Evolutionary conservation across 495 filamentous ascomycete genomes (phyloP).

Genomic region (Cudoniella acicularis): DNA sequence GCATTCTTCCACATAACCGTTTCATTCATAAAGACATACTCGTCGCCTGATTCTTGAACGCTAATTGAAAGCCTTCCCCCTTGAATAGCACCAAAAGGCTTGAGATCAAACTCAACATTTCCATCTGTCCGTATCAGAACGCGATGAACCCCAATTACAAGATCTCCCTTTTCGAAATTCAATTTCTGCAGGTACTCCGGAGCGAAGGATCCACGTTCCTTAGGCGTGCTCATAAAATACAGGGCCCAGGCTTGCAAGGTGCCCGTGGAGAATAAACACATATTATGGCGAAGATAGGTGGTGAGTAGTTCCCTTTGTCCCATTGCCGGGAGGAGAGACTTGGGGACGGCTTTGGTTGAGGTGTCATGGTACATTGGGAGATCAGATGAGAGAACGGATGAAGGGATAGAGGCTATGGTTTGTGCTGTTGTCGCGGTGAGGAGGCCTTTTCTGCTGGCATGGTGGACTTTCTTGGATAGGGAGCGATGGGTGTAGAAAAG

Average conservation of each 20-base stretch:
- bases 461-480: neutral
- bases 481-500: neutral
- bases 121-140: neutral
- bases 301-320: neutral
- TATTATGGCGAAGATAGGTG: neutral
- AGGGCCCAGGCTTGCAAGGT: neutral
- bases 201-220: neutral
- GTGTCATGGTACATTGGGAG: neutral
- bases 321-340: neutral
- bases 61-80: neutral
- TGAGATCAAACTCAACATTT: slow-evolving; percentile 4
- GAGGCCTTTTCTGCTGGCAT: neutral
- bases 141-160: neutral
- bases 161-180: neutral
- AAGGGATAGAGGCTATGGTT: neutral
- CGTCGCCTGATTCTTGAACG: neutral
- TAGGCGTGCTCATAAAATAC: neutral
- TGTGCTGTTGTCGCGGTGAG: neutral
- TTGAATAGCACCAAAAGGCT: neutral
- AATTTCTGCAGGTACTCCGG: neutral
- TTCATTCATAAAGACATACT: neutral
- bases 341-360: neutral
- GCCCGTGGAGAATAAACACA: neutral
- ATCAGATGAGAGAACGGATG: neutral
- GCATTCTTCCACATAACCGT: slow-evolving; percentile 6